Evolutionary conservation across 495 filamentous ascomycete species (phyloP).

Genomic region (Penicillium crystallinum): DNA sequence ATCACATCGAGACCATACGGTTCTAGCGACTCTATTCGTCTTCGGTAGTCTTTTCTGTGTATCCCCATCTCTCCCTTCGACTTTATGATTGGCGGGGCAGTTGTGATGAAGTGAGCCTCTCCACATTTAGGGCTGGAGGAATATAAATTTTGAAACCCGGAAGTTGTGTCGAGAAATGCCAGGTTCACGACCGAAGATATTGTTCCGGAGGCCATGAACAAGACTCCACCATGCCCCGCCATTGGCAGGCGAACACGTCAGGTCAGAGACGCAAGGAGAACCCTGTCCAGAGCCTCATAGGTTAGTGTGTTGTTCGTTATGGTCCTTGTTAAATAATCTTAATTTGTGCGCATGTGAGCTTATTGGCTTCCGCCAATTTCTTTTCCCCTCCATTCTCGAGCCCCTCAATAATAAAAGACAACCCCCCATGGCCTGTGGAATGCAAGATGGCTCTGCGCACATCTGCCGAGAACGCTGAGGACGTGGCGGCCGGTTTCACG

Average conservation of each 20-base stretch:
- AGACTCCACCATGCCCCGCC: conserved; percentile 23
- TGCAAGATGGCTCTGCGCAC: conserved; percentile 42
- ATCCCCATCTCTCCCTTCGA: neutral
- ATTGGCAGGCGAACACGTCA: conserved; percentile 30
- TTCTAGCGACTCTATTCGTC: neutral
- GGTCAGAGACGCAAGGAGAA: conserved; percentile 14
- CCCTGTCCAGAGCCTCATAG: conserved; percentile 24
- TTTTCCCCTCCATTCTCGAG: conserved; percentile 1
- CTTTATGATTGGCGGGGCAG: neutral
- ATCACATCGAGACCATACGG: neutral
- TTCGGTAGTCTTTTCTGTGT: neutral
- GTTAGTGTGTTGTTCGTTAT: conserved; percentile 9
- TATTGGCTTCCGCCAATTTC: neutral
- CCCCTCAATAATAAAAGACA: conserved; percentile 1
- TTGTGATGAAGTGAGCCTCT: neutral
- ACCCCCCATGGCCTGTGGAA: conserved; percentile 24
- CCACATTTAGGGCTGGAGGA: neutral
- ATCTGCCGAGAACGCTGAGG: conserved; percentile 47
- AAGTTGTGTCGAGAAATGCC: neutral
- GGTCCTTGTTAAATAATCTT: conserved; percentile 6
- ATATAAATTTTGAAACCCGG: neutral
- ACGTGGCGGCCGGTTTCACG: conserved; percentile 49
- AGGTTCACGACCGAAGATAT: neutral
- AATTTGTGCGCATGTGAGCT: conserved; percentile 7
- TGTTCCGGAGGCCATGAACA: too few relatives aligned